A percentile compares a stretch with the other conserved stretches of the same genome.
These are phyloP conservation scores for Didymella pomorum DNA, from an alignment of 2,329 filamentous ascomycete genomes.

Conservation along the genomic window DNA sequence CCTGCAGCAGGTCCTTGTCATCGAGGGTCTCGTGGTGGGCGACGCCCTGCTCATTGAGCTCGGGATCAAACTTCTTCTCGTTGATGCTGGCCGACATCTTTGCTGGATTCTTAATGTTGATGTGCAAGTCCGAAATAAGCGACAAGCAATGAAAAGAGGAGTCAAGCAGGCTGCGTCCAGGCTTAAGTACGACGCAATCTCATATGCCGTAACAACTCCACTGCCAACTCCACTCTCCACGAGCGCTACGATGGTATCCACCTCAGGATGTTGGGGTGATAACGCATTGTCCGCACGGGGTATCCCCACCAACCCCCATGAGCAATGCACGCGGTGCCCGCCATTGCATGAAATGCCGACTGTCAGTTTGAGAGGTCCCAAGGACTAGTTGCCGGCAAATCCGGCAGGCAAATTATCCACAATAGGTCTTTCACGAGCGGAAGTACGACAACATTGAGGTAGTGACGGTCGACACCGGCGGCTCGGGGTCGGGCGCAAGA, in stretches of 20 bases:
- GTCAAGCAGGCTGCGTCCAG: constrained; percentile 10
- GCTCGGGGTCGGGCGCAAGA: constrained; percentile 17
- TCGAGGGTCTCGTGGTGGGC: constrained; percentile 28
- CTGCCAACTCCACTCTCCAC: constrained; percentile 3
- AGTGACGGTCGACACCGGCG: not conserved
- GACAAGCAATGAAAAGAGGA: constrained; percentile 20
- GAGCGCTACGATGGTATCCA: constrained; percentile 7
- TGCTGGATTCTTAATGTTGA: constrained; percentile 8
- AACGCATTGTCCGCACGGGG: constrained; percentile 10
- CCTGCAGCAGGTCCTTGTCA: constrained; percentile 34
- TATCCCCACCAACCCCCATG: constrained; percentile 10
- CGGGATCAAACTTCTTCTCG: constrained; percentile 17
- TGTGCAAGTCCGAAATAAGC: constrained; percentile 20
- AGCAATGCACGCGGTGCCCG: constrained; percentile 12
- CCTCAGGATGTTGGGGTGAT: constrained; percentile 11
- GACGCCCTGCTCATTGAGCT: constrained; percentile 22
- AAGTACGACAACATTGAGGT: constrained; percentile 14
- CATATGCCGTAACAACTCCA: not conserved
- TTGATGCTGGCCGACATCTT: constrained; percentile 22
- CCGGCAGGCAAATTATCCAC: constrained; percentile 12
- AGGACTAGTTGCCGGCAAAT: constrained; percentile 16
- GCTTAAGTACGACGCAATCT: constrained; percentile 22
- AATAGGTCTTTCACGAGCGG: constrained; percentile 12
- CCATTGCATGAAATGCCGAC: constrained; percentile 11
- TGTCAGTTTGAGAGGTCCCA: constrained; percentile 7